Evolutionary conservation across 1,284 basidiomycete species (phyloP).

Genomic region (Farysia itapuensis): DNA sequence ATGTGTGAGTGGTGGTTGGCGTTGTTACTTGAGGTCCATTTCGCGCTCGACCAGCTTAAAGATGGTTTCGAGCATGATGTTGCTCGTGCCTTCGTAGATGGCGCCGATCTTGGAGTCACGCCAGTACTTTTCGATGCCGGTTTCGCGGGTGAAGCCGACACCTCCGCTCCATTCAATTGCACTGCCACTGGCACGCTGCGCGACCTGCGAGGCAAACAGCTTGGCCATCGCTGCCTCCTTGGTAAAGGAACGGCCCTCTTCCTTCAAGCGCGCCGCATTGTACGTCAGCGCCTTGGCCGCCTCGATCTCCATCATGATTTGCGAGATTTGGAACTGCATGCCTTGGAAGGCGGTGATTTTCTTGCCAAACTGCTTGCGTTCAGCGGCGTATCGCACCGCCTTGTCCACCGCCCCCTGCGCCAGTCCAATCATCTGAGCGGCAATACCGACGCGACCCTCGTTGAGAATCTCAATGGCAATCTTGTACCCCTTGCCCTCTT

Average conservation of each 20-base stretch:
- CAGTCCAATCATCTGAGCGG: slow-evolving; percentile 78
- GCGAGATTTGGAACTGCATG: slow-evolving; percentile 91
- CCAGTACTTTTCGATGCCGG: slow-evolving; percentile 80
- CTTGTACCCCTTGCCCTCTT: slow-evolving; percentile 93
- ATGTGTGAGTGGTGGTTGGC: too few relatives aligned
- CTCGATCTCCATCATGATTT: slow-evolving; percentile 83
- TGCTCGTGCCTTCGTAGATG: slow-evolving; percentile 84
- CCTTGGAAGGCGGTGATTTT: slow-evolving; percentile 82
- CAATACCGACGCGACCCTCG: slow-evolving; percentile 96
- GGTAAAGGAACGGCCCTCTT: slow-evolving; percentile 87
- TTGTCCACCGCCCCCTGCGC: slow-evolving; percentile 96
- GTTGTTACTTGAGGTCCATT: slow-evolving; percentile 46
- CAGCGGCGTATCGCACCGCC: slow-evolving; percentile 86
- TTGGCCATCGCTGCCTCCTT: slow-evolving; percentile 93
- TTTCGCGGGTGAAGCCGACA: slow-evolving; percentile 79
- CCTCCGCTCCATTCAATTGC: slow-evolving; percentile 98
- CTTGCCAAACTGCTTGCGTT: slow-evolving; percentile 91
- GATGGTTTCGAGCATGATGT: slow-evolving; percentile 92
- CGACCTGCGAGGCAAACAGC: slow-evolving; percentile 83
- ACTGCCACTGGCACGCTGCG: slow-evolving; percentile 79
- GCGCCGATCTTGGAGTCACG: slow-evolving; percentile 78
- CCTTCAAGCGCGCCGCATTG: slow-evolving; percentile 90
- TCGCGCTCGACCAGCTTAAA: slow-evolving; percentile 66
- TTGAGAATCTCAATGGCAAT: slow-evolving; percentile 93
- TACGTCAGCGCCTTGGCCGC: slow-evolving; percentile 90